A percentile compares a stretch with the other conserved stretches of the same genome.
Conservation (phyloP, 2,329 filamentous ascomycete genomes). For the Fonsecaea monophora region DNA sequence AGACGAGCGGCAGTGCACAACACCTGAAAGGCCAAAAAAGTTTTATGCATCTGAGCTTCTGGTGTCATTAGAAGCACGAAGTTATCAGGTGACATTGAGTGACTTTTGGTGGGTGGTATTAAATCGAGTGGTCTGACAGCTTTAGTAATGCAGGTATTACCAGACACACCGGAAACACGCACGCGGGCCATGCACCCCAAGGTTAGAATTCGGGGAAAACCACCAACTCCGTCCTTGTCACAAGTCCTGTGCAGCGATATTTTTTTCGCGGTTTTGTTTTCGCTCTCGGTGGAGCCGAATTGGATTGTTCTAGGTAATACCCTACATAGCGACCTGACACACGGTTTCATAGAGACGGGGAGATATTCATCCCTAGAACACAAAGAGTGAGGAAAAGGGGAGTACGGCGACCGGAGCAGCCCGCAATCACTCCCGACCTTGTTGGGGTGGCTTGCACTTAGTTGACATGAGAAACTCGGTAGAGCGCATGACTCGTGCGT, state of each 20-base stretch:
- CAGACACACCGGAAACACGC: not conserved
- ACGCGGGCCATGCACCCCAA: not conserved
- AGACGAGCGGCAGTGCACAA: not conserved
- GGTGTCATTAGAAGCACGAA: not conserved
- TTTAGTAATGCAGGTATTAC: not conserved
- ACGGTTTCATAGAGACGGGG: too few relatives aligned
- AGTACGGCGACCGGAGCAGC: not conserved
- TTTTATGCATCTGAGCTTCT: not conserved
- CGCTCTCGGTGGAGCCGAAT: too few relatives aligned
- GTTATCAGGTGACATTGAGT: not conserved
- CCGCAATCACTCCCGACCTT: not conserved
- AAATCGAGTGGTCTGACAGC: not conserved
- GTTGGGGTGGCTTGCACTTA: not conserved
- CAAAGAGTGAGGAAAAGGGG: not conserved
- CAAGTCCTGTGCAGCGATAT: not conserved
- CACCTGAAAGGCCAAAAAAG: too few relatives aligned
- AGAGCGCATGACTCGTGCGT: not conserved
- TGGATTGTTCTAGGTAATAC: too few relatives aligned
- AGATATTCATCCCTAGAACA: too few relatives aligned
- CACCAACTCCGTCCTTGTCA: too few relatives aligned
- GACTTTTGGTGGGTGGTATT: not conserved
- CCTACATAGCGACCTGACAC: too few relatives aligned
- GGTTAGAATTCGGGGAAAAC: not conserved
- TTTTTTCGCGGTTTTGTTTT: not conserved
- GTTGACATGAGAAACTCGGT: too few relatives aligned